Conservation (phyloP, 2,329 filamentous ascomycete genomes). For the Botrytis galanthina region DNA sequence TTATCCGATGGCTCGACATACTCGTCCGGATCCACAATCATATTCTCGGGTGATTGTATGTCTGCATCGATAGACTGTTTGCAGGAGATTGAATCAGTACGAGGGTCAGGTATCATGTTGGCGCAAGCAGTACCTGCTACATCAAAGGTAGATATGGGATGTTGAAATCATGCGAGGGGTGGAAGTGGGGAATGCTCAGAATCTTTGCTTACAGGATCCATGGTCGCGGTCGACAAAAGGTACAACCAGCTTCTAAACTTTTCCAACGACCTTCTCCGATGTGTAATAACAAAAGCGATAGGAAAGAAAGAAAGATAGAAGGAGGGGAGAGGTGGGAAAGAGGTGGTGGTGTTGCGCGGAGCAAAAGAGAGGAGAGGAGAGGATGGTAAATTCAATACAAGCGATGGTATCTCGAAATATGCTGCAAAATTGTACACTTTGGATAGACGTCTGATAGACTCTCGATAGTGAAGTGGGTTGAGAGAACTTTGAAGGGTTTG, state of each 20-base stretch:
- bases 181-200: conserved; percentile 14
- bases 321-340: background rate
- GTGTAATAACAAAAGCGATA: background rate
- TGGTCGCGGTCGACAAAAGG: conserved; percentile 15
- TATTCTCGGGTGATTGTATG: conserved; percentile 37
- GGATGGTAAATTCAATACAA: background rate
- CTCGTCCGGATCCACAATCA: conserved; percentile 38
- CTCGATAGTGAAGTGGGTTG: background rate
- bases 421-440: background rate
- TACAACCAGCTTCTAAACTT: conserved; percentile 12
- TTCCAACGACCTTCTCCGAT: background rate
- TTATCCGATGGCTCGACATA: conserved; percentile 34
- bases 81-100: background rate
- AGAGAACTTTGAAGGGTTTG: background rate
- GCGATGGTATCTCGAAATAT: background rate
- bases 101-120: background rate
- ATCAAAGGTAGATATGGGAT: background rate
- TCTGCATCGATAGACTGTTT: conserved; percentile 33
- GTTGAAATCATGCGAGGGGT: conserved; percentile 10
- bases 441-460: background rate
- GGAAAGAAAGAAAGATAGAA: background rate
- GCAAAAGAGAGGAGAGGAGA: background rate
- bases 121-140: conserved; percentile 1
- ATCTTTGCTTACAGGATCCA: conserved; percentile 26
- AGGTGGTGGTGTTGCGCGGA: background rate